A percentile compares a stretch with the other conserved stretches of the same genome.
Evolutionary conservation across 1,284 basidiomycete species (phyloP).

Genomic region (Puccinia horiana): DNA sequence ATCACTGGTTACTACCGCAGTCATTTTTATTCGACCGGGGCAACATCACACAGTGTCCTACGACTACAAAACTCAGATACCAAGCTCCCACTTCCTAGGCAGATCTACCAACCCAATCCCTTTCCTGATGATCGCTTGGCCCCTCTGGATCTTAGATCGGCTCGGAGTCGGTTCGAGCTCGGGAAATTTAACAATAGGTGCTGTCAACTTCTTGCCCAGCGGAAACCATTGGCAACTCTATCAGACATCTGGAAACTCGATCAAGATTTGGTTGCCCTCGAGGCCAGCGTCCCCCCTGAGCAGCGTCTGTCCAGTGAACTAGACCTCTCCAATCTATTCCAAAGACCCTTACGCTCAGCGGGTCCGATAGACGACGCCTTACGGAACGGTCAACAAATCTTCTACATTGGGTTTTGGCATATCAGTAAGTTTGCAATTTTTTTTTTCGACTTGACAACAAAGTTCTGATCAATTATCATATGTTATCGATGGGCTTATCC

Average conservation of each 20-base stretch:
- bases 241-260: constrained; percentile 45
- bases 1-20: neutral
- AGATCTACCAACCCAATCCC: neutral
- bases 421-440: constrained; percentile 7
- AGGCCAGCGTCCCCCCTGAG: constrained; percentile 25
- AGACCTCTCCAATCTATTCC: constrained; percentile 4
- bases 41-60: constrained; percentile 37
- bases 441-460: too few species aligned
- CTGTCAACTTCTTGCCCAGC: constrained; percentile 37
- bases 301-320: constrained; percentile 29
- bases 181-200: constrained; percentile 49
- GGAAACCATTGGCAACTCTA: constrained; percentile 36
- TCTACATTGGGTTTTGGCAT: constrained; percentile 47
- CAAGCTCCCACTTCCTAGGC: constrained; percentile 24
- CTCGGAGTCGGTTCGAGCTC: constrained; percentile 35
- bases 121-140: neutral
- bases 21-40: constrained; percentile 45
- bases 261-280: constrained; percentile 38
- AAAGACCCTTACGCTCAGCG: constrained; percentile 9
- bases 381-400: constrained; percentile 46
- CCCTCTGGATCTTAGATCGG: constrained; percentile 34
- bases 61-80: constrained; percentile 39
- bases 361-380: constrained; percentile 25
- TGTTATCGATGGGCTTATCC: neutral
- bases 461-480: too few species aligned